Conservation (phyloP, 768 basidiomycete species). For the Suillus cothurnatus region DNA sequence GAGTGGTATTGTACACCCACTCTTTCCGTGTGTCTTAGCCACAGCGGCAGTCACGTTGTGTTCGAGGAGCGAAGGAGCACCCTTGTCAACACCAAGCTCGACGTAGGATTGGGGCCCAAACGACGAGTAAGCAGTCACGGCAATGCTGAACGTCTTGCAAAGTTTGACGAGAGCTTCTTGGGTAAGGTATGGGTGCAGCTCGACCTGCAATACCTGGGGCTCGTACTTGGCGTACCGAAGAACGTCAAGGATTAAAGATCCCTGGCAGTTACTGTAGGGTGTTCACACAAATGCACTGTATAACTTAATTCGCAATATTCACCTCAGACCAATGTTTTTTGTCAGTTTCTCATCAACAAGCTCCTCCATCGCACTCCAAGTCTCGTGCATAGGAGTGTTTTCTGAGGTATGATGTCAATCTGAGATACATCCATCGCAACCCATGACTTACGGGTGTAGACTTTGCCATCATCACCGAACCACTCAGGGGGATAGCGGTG, state of each 20-base stretch:
- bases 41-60: conserved; percentile 47
- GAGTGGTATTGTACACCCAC: conserved; percentile 33
- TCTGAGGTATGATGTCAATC: conserved; percentile 35
- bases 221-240: conserved; percentile 72
- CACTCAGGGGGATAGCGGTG: conserved; percentile 85
- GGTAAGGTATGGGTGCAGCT: conserved; percentile 57
- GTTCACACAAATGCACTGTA: conserved; percentile 2
- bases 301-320: conserved; percentile 13
- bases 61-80: conserved; percentile 51
- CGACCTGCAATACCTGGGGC: conserved; percentile 61
- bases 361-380: conserved; percentile 82
- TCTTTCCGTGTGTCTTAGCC: conserved; percentile 54
- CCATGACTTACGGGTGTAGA: conserved; percentile 54
- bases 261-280: conserved; percentile 66
- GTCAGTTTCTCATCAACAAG: conserved; percentile 69
- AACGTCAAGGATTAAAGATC: conserved; percentile 72
- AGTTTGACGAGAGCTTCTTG: conserved; percentile 50
- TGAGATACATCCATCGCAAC: neutral
- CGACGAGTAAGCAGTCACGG: conserved; percentile 58
- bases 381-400: conserved; percentile 75
- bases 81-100: conserved; percentile 66
- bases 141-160: conserved; percentile 46
- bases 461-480: conserved; percentile 72
- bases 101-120: conserved; percentile 58
- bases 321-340: conserved; percentile 83